Evolutionary conservation across 2,329 filamentous ascomycete genomes (phyloP), one percentile per base, ranked within the genome.

Genomic region (Malbranchea cinnamomea): DNA sequence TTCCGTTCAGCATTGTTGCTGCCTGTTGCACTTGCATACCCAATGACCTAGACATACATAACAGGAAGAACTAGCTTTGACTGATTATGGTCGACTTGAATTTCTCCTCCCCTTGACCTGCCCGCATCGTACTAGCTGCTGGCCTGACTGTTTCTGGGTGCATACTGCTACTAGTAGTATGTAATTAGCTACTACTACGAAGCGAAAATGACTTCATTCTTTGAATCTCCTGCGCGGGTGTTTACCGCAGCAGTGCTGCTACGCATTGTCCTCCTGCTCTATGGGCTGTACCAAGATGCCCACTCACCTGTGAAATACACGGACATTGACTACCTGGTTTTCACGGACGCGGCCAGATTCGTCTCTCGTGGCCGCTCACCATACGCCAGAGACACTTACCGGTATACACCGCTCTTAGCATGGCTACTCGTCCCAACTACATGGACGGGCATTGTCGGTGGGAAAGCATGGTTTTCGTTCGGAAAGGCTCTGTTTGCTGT

Each of bases 271-370:
- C 74, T 98, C 39, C 69, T 95, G 28, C 51, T 91, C 46, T 95
- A 95, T 53, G 87, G 89, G 35, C 70, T 83, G 37, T 85, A 81
- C 65, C 89, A 98, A 60, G 89, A 98, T 57, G 77, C 82, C 36
- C 68, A 85, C 57, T 91, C 84, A 5, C 76, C 87, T 9, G 61
- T 98, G 49, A 95, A 95, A 59, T 98, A 95, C 63, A 98, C 89
- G 30, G 89, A 98, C 57, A 94, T 98, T 46, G 89, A 98, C 65
- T 98, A 98, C 58, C 74, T 84, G 41, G 89, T 98, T 53, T 98
- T 98, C 63, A 95, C 89, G 28, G 87, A 95, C 53, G 89, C 89
- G 15, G 73, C 89, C 2, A 78, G 80, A 40, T 87, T 79, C 54
- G 60, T 82, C 24, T 59, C 74, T 3, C 61, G 56, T n/a, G 70